phyloP scores from a whole-genome alignment of 202 grass and related monocot species.

The Schoenoplectus triqueter region DNA sequence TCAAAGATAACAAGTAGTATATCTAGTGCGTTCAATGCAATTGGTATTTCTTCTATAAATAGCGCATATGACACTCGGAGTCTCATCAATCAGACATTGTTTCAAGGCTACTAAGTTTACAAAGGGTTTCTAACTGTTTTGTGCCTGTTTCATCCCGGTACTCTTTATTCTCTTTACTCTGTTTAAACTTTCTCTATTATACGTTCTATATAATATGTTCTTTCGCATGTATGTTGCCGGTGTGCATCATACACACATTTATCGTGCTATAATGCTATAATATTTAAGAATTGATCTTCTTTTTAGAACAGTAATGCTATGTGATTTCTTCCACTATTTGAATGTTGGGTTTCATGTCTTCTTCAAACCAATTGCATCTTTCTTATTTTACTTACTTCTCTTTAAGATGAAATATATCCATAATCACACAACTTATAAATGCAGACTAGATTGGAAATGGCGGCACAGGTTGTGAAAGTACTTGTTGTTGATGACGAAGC shows the following conservation, averaged over 20 bases:
- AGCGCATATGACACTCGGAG: background rate
- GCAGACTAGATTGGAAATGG: background rate
- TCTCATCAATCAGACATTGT: background rate
- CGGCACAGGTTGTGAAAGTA: slow-evolving; percentile 17
- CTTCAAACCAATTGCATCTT: background rate
- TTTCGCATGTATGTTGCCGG: background rate
- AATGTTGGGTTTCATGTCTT: background rate
- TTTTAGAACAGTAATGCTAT: background rate
- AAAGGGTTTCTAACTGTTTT: background rate
- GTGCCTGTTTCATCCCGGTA: background rate
- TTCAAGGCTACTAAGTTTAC: background rate
- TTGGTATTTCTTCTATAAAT: slow-evolving; percentile 19
- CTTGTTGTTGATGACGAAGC: slow-evolving; percentile 27
- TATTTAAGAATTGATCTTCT: slow-evolving; percentile 1
- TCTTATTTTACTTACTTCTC: background rate
- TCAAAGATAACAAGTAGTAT: background rate
- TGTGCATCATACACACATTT: background rate
- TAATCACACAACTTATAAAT: background rate
- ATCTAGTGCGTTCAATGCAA: background rate
- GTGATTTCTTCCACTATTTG: background rate
- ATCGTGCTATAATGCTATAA: background rate
- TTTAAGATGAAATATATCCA: background rate
- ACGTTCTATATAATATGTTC: background rate
- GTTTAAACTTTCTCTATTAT: background rate
- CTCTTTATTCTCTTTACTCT: background rate